Percentiles rank a stretch among this genome's conserved stretches.
Conservation (phyloP, 495 filamentous ascomycete species). For the Cairneyella variabilis region DNA sequence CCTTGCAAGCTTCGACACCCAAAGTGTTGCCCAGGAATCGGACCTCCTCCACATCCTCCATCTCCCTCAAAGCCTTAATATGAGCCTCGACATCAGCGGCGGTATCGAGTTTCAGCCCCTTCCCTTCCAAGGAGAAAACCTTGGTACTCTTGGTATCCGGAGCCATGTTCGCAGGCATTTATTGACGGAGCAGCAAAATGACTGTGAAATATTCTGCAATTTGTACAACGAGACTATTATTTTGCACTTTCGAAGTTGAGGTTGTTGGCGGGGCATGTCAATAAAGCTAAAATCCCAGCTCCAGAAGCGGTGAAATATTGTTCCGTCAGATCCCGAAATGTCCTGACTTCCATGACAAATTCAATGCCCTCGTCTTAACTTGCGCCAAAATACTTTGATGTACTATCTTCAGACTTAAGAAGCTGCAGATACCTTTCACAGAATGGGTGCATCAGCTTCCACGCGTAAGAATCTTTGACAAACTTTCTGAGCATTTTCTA, state of each 20-base stretch:
- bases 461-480: slow-evolving; percentile 20
- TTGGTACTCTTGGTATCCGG: slow-evolving; percentile 38
- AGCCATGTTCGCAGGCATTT: slow-evolving; percentile 38
- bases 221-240: not conserved
- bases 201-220: not conserved
- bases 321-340: not conserved
- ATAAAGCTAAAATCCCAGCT: slow-evolving; percentile 12
- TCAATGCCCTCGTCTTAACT: too few species aligned
- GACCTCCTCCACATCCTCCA: slow-evolving; percentile 76
- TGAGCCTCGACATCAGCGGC: slow-evolving; percentile 84
- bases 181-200: not conserved
- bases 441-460: slow-evolving; percentile 22
- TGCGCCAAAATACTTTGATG: too few species aligned
- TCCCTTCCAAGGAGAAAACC: slow-evolving; percentile 86
- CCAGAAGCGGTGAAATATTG: slow-evolving; percentile 11
- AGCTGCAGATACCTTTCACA: slow-evolving; percentile 11
- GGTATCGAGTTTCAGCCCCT: slow-evolving; percentile 84
- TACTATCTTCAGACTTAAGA: slow-evolving; percentile 10
- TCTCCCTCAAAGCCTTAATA: slow-evolving; percentile 66
- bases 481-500: too few species aligned
- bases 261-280: slow-evolving; percentile 17
- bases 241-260: not conserved
- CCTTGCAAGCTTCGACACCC: slow-evolving; percentile 79
- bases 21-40: slow-evolving; percentile 85
- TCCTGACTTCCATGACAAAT: slow-evolving; percentile 2